Percentiles rank a stretch among this genome's conserved stretches.
These are phyloP conservation scores for Termitomyces sp. DNA, from an alignment of 768 basidiomycete species.

Conservation along the genomic window DNA sequence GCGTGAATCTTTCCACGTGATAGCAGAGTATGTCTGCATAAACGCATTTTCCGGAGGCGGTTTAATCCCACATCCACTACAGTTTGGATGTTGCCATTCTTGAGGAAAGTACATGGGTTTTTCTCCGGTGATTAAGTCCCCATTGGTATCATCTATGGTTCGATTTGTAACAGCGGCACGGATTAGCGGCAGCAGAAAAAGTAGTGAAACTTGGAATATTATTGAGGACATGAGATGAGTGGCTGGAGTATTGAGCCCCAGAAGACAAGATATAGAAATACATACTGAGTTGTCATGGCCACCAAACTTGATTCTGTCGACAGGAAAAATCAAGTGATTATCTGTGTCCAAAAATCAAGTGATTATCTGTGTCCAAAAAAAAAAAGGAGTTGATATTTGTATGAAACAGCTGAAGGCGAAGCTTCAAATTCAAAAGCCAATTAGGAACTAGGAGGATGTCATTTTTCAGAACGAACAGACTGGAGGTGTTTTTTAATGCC, in stretches of 20 bases:
- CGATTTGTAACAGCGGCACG: slow-evolving; percentile 5
- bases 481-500: no score
- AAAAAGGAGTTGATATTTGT: no score
- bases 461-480: no score
- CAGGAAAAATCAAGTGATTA: no score
- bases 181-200: not conserved
- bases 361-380: no score
- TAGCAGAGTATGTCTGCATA: slow-evolving; percentile 16
- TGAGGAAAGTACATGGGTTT: slow-evolving; percentile 14
- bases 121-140: slow-evolving; percentile 14
- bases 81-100: slow-evolving; percentile 15
- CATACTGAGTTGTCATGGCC: not conserved
- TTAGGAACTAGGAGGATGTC: no score
- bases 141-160: slow-evolving; percentile 20
- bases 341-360: no score
- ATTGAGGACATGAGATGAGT: not conserved
- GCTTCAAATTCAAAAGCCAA: no score
- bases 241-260: not conserved
- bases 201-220: not conserved
- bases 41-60: no score
- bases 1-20: slow-evolving; percentile 7
- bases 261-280: no score
- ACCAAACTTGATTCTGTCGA: not conserved
- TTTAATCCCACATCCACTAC: no score
- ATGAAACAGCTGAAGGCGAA: no score